Conservation (phyloP, 1,139 yeast genomes). For the Meyerozyma carpophila region DNA sequence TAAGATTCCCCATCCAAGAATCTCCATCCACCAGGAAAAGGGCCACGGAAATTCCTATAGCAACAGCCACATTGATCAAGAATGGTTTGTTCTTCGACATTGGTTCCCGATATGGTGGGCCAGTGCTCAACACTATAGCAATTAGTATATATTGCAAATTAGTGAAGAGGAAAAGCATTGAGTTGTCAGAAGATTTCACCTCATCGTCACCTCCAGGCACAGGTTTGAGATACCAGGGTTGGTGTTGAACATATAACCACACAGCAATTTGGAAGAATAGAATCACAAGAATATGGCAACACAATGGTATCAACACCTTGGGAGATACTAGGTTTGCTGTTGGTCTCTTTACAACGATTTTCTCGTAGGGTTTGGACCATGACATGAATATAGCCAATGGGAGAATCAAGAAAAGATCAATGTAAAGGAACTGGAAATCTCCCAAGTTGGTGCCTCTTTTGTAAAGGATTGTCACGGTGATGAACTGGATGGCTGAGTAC, state of each 20-base stretch:
- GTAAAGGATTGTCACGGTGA: conserved; percentile 79
- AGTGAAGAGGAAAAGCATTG: conserved; percentile 72
- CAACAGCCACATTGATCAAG: conserved; percentile 50
- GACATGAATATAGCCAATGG: conserved; percentile 98
- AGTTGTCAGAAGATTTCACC: conserved; percentile 85
- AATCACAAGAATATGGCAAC: conserved; percentile 64
- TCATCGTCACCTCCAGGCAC: conserved; percentile 80
- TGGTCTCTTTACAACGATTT: conserved; percentile 69
- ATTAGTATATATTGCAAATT: conserved; percentile 85
- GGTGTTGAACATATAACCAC: conserved; percentile 56
- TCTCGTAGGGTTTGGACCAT: conserved; percentile 79
- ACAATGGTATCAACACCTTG: conserved; percentile 73
- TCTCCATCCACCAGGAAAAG: conserved; percentile 48
- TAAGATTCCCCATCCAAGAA: conserved; percentile 54
- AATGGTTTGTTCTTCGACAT: conserved; percentile 67
- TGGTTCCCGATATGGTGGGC: conserved; percentile 93
- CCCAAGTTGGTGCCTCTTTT: conserved; percentile 90
- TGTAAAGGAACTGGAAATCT: conserved; percentile 94
- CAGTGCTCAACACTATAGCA: conserved; percentile 79
- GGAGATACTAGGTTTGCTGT: conserved; percentile 91
- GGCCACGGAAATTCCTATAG: conserved; percentile 42
- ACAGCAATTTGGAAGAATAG: conserved; percentile 59
- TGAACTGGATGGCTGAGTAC: conserved; percentile 93
- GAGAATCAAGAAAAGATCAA: conserved; percentile 80
- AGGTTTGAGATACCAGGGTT: conserved; percentile 78